Base-by-base conservation (phyloP, 371 early-diverging fungal species). In the Racocetra persica region DNA sequence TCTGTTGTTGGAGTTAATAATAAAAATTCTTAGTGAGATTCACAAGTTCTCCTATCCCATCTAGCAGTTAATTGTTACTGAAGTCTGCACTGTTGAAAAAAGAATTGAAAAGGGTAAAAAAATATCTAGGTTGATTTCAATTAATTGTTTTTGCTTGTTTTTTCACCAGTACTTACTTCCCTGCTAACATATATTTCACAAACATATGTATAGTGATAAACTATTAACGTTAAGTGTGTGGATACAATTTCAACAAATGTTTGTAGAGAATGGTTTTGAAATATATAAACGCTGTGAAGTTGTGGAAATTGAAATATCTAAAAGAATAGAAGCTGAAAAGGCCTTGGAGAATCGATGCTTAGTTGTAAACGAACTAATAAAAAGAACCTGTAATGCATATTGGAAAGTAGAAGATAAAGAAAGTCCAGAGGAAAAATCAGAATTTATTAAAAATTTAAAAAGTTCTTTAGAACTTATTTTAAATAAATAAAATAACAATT, bases 121-220 rank as follows among this genome's bases (percentile, higher is more conserved):
- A 14, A 52, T 59, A n/a, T 38, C 38, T 8, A 52, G 78, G 18
- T 18, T 80, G 26, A 77, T 52, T 10, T 69, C 36, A 32, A n/a
- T 69, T 32, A 20, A 69, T 45, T 69, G 69, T 69, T 36, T 14
- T 36, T 69, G 69, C 22, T 69, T 69, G 38, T 69, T 69, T 45
- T 32, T 38, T 69, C 4, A 69, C 11, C 7, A 36, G 45, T 69
- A 32, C n/a, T 45, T 69, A 32, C 0, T 69, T n/a, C 18, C 69
- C 5, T 69, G 36, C n/a, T 4, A 36, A 32, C 69, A 69, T 13
- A 36, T 69, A 38, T 69, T 69, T n/a, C 18, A 69, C 38, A 32
- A 69, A 69, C 26, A 69, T 32, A 69, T 69, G 11, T 69, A 69
- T 38, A 6, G 38, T n/a, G 14, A 22, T 45, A 69, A 69, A 20